Conservation (phyloP, 1,284 basidiomycete genomes). For the Lentinus polychrous region DNA sequence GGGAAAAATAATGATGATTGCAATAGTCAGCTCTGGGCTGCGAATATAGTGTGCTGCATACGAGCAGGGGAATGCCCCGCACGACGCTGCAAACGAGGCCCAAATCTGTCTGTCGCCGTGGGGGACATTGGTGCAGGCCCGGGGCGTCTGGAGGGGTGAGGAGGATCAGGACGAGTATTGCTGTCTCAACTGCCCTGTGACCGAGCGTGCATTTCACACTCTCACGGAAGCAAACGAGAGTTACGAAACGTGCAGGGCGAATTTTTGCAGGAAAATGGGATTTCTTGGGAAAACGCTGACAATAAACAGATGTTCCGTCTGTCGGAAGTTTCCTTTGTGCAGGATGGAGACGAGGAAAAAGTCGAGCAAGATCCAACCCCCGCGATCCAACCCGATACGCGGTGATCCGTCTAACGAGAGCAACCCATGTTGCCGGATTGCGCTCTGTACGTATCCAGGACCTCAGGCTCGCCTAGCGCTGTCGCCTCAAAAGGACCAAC, state of each 20-base stretch:
- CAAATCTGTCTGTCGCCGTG: too few relatives aligned
- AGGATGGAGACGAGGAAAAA: neutral
- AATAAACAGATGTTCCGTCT: conserved; percentile 5
- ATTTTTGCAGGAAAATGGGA: neutral
- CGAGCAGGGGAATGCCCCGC: too few relatives aligned
- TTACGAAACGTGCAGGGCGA: neutral
- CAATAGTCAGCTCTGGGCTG: neutral
- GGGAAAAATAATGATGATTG: neutral
- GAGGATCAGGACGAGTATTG: too few relatives aligned
- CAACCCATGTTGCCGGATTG: conserved; percentile 9
- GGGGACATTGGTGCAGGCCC: too few relatives aligned
- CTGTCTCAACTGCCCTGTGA: too few relatives aligned
- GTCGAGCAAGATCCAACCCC: conserved; percentile 17
- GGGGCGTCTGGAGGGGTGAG: too few relatives aligned
- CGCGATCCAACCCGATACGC: conserved; percentile 23
- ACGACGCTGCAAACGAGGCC: too few relatives aligned
- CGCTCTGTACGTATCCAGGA: conserved; percentile 14
- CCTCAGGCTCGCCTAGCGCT: conserved; percentile 15
- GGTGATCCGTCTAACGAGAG: conserved; percentile 27
- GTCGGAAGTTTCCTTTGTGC: neutral
- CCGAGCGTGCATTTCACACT: neutral
- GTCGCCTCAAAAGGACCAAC: conserved; percentile 21
- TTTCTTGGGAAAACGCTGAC: conserved; percentile 8
- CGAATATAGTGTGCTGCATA: neutral
- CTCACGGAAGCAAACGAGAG: conserved; percentile 1